A percentile compares a stretch with the other conserved stretches of the same genome.
Evolutionary conservation across 768 basidiomycete genomes (phyloP).

Genomic region (Tubosaeta sp.): DNA sequence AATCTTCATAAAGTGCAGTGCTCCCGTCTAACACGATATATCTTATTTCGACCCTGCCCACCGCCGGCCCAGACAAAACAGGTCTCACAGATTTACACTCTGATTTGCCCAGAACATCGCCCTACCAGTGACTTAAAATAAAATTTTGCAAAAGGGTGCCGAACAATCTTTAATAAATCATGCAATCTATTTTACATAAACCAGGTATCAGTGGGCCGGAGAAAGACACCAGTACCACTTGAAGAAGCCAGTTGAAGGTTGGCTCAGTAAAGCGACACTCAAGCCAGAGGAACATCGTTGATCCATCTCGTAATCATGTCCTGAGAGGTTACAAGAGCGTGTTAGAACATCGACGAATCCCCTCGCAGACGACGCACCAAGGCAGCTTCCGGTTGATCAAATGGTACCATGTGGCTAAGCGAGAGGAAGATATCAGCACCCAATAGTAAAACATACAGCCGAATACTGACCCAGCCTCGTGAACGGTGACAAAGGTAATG

Average conservation of each 20-base stretch:
- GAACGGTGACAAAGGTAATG: slow-evolving; percentile 73
- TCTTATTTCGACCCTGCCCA: too few relatives aligned
- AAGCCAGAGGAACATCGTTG: slow-evolving; percentile 43
- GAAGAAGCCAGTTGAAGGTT: neutral
- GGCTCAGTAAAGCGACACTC: neutral
- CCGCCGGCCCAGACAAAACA: too few relatives aligned
- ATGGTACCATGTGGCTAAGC: slow-evolving; percentile 82
- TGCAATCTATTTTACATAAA: too few relatives aligned
- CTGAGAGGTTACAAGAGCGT: slow-evolving; percentile 27
- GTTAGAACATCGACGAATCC: neutral
- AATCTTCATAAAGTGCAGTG: too few relatives aligned
- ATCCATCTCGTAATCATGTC: slow-evolving; percentile 63
- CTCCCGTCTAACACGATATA: too few relatives aligned
- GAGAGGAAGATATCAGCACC: slow-evolving; percentile 6
- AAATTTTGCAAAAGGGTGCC: too few relatives aligned
- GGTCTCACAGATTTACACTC: too few relatives aligned
- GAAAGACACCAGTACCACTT: neutral
- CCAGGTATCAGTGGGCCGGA: neutral
- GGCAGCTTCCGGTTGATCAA: slow-evolving; percentile 85
- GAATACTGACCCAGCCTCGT: slow-evolving; percentile 70
- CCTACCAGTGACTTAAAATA: too few relatives aligned
- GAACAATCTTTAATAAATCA: neutral
- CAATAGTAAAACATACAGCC: neutral
- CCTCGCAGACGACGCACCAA: slow-evolving; percentile 55
- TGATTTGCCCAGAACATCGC: too few relatives aligned